phyloP scores from a whole-genome alignment of 345 rosid genomes.

The Mercurialis annua region DNA sequence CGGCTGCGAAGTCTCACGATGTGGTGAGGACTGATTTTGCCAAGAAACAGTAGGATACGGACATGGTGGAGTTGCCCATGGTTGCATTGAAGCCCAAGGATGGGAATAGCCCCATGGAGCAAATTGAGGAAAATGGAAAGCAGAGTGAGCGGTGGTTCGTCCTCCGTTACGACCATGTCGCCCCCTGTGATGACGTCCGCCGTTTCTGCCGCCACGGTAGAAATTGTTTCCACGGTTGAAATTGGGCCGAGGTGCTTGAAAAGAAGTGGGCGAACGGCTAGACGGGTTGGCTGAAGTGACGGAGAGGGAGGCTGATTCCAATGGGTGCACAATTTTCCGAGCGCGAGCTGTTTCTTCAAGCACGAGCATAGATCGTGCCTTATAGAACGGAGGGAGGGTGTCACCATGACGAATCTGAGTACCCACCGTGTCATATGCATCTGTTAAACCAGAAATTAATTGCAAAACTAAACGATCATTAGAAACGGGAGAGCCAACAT shows the following conservation, averaged over 20 bases:
- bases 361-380: too few species aligned
- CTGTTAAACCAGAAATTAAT: too few species aligned
- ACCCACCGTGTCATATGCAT: not conserved
- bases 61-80: too few species aligned
- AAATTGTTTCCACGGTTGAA: not conserved
- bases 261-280: not conserved
- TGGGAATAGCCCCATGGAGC: not conserved
- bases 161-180: not conserved
- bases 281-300: not conserved
- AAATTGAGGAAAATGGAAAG: too few species aligned
- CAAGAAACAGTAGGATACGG: not conserved
- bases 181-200: not conserved
- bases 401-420: not conserved
- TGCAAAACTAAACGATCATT: too few species aligned
- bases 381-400: not conserved
- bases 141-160: not conserved
- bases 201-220: not conserved
- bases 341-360: not conserved
- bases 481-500: too few species aligned
- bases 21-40: not conserved
- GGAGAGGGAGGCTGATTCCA: not conserved
- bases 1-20: not conserved
- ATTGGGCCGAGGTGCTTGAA: not conserved
- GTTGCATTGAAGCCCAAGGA: too few species aligned
- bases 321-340: not conserved